A percentile compares a stretch with the other conserved stretches of the same genome.
These are phyloP conservation scores for Boletales sp. DNA, from an alignment of 768 basidiomycete species.

Conservation along the genomic window DNA sequence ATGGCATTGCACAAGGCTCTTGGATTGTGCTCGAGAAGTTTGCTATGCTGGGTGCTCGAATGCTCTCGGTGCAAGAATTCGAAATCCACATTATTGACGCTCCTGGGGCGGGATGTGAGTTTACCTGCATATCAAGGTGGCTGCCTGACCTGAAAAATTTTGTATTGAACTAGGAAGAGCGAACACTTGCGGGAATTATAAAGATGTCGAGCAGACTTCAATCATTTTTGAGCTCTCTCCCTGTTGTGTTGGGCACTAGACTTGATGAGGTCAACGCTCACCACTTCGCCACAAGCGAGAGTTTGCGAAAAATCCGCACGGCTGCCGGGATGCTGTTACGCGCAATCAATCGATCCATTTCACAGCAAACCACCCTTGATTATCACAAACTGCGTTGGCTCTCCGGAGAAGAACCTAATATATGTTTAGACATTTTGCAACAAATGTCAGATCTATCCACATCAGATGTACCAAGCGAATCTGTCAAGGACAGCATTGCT, in stretches of 20 bases:
- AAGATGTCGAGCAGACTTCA: neutral
- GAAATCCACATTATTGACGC: neutral
- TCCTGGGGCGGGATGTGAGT: neutral
- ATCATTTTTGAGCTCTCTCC: too few relatives aligned
- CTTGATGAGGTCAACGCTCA: too few relatives aligned
- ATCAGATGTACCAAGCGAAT: too few relatives aligned
- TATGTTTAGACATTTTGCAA: neutral
- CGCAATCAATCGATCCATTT: neutral
- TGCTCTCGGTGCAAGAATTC: neutral
- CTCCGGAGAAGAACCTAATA: neutral
- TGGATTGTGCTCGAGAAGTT: neutral
- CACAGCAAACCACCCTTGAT: neutral
- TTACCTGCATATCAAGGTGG: too few relatives aligned
- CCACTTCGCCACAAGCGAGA: neutral
- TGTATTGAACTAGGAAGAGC: neutral
- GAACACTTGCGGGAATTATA: neutral
- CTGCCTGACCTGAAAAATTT: neutral
- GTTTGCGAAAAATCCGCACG: neutral
- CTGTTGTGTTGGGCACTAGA: too few relatives aligned
- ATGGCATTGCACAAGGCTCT: neutral
- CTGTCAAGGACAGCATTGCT: neutral
- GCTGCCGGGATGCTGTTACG: neutral
- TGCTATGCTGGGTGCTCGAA: neutral
- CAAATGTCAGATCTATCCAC: neutral
- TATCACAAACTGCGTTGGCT: neutral